Evolutionary conservation across 2,329 filamentous ascomycete species (phyloP).

Genomic region (Fusarium penzigii): DNA sequence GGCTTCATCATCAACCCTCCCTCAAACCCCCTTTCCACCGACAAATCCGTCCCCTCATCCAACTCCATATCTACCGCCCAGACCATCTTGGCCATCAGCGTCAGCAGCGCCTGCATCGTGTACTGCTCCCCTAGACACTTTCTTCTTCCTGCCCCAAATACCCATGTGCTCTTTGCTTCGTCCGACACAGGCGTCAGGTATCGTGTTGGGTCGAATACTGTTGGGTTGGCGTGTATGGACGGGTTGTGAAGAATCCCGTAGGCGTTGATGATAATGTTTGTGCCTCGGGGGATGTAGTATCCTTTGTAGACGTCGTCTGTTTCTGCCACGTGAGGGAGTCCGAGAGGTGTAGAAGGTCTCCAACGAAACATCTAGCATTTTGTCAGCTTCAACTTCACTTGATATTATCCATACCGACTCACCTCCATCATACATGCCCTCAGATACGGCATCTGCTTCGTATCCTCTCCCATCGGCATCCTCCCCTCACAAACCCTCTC

Average conservation of each 20-base stretch:
- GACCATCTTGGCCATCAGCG: slow-evolving; percentile 42
- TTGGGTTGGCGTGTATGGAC: slow-evolving; percentile 23
- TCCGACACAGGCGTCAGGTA: slow-evolving; percentile 21
- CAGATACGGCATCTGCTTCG: slow-evolving; percentile 23
- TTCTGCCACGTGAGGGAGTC: slow-evolving; percentile 47
- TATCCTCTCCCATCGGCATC: slow-evolving; percentile 33
- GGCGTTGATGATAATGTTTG: slow-evolving; percentile 40
- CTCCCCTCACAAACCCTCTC: slow-evolving; percentile 16
- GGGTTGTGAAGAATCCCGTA: slow-evolving; percentile 34
- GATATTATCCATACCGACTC: background rate
- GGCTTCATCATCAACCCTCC: slow-evolving; percentile 22
- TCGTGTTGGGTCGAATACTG: slow-evolving; percentile 29
- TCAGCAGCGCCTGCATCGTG: slow-evolving; percentile 45
- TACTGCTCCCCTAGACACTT: slow-evolving; percentile 51
- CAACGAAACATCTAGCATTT: slow-evolving; percentile 31
- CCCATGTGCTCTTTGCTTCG: slow-evolving; percentile 33
- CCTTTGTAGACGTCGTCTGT: slow-evolving; percentile 51
- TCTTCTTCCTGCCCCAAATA: slow-evolving; percentile 49
- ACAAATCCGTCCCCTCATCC: slow-evolving; percentile 23
- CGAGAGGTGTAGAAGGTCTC: slow-evolving; percentile 45
- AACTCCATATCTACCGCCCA: slow-evolving; percentile 48
- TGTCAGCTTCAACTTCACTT: background rate
- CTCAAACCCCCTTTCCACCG: slow-evolving; percentile 27
- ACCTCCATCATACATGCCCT: slow-evolving; percentile 27
- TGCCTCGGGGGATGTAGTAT: slow-evolving; percentile 49